Evolutionary conservation across 768 basidiomycete species (phyloP).

Genomic region (Kwoniella shandongensis): DNA sequence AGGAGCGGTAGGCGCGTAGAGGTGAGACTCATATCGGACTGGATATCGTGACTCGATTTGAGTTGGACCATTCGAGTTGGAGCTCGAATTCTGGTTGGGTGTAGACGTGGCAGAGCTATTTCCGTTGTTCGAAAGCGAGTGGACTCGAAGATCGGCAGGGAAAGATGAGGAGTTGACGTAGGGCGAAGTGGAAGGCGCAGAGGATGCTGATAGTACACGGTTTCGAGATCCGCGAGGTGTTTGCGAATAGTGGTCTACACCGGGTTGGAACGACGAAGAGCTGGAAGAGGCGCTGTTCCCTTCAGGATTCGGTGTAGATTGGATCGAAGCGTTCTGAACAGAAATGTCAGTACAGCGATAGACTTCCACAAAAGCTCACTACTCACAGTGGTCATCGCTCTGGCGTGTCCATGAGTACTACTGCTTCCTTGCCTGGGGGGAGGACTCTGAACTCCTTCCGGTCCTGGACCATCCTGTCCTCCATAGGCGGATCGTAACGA

Average conservation of each 20-base stretch:
- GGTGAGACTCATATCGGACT: constrained; percentile 27
- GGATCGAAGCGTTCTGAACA: not conserved
- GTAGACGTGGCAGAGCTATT: constrained; percentile 4
- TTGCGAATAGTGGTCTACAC: constrained; percentile 9
- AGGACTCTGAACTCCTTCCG: constrained; percentile 10
- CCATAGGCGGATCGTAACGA: constrained; percentile 9
- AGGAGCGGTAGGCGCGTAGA: constrained; percentile 28
- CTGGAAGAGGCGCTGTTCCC: constrained; percentile 7
- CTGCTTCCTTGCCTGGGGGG: constrained; percentile 18
- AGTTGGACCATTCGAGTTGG: constrained; percentile 1
- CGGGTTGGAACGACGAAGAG: constrained; percentile 13
- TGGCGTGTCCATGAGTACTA: constrained; percentile 1
- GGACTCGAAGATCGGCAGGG: constrained; percentile 24
- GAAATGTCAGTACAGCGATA: not conserved
- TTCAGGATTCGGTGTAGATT: not conserved
- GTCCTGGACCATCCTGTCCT: constrained; percentile 7
- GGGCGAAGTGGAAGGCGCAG: constrained; percentile 38
- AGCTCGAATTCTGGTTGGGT: not conserved
- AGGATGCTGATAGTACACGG: constrained; percentile 33
- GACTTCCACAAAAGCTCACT: not conserved
- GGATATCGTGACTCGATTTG: constrained; percentile 16
- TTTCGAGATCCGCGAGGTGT: constrained; percentile 13
- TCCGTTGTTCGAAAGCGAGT: constrained; percentile 21
- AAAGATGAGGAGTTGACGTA: constrained; percentile 28
- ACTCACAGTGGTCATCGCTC: constrained; percentile 13